Conservation (phyloP, 805 yeast species). For the Ogataea thermomethanolica region DNA sequence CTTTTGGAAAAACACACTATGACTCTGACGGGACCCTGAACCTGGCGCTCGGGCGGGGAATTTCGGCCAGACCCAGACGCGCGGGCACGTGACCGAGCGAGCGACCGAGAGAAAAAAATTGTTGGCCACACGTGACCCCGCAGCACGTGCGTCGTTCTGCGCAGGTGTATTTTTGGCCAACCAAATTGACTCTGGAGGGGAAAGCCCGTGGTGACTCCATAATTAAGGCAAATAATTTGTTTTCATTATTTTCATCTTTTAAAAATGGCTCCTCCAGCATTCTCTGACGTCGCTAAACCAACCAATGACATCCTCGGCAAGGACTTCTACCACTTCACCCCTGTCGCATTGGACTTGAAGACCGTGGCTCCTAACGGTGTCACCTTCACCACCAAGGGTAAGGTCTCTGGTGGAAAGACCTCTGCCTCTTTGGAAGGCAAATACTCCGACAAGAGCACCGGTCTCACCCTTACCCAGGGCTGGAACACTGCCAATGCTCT, state of each 20-base stretch:
- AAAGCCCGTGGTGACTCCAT: conserved; percentile 4
- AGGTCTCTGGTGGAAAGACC: conserved; percentile 74
- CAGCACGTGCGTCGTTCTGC: neutral
- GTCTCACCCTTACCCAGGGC: conserved; percentile 93
- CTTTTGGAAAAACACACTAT: conserved; percentile 13
- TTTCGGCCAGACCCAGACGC: neutral
- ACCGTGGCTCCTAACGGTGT: conserved; percentile 97
- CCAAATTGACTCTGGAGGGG: conserved; percentile 7
- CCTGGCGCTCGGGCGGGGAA: neutral
- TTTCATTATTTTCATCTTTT: conserved; percentile 1
- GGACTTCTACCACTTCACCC: conserved; percentile 91
- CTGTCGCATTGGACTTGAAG: conserved; percentile 84
- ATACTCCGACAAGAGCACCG: conserved; percentile 88
- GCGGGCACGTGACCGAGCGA: neutral
- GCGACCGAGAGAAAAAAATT: neutral
- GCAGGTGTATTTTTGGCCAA: conserved; percentile 3
- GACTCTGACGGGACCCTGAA: conserved; percentile 4
- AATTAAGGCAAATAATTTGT: conserved; percentile 3
- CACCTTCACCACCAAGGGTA: conserved; percentile 90
- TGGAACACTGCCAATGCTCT: conserved; percentile 94
- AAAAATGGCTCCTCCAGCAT: conserved; percentile 80
- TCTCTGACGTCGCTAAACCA: conserved; percentile 89
- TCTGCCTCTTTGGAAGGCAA: conserved; percentile 89
- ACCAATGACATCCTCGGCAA: conserved; percentile 84
- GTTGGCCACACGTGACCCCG: conserved; percentile 5